A percentile compares a stretch with the other conserved stretches of the same genome.
Evolutionary conservation across 108 stramenopile genomes (phyloP).

Genomic region (Discostella stelligeroides): DNA sequence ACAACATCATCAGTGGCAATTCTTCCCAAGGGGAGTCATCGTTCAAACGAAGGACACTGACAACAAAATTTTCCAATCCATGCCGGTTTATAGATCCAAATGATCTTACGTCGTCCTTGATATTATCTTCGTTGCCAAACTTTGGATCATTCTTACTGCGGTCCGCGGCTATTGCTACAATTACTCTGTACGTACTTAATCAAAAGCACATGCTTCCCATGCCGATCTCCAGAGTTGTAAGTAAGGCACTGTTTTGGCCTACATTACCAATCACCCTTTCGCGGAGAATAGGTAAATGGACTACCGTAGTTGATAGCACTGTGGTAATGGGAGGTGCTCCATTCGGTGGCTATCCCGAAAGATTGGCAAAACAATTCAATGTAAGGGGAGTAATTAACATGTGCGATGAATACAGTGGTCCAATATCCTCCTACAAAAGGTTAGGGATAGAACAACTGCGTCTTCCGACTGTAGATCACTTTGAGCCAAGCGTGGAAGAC

Average conservation of each 20-base stretch:
- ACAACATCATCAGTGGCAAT: not conserved
- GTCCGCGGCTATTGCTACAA: constrained; percentile 47
- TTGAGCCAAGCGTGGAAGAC: constrained; percentile 77
- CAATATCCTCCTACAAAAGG: constrained; percentile 57
- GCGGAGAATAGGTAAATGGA: constrained; percentile 74
- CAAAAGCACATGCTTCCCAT: constrained; percentile 73
- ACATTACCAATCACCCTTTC: constrained; percentile 81
- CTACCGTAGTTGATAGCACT: constrained; percentile 71
- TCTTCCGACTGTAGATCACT: constrained; percentile 85
- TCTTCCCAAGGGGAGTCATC: too few relatives aligned
- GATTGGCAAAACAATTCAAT: constrained; percentile 56
- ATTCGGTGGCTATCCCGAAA: constrained; percentile 67
- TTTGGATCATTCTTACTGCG: constrained; percentile 28
- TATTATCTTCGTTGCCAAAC: constrained; percentile 24
- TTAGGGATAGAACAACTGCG: constrained; percentile 76
- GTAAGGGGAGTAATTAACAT: constrained; percentile 82
- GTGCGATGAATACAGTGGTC: constrained; percentile 85
- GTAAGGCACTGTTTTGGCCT: constrained; percentile 76
- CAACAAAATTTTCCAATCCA: not conserved
- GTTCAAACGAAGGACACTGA: too few relatives aligned
- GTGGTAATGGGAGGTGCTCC: constrained; percentile 86
- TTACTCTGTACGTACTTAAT: too few relatives aligned
- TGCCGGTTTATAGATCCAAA: constrained; percentile 16
- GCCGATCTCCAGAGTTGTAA: constrained; percentile 65
- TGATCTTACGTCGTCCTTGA: not conserved